phyloP scores from a whole-genome alignment of 495 filamentous ascomycete genomes.

The Podospora pseudocomata region DNA sequence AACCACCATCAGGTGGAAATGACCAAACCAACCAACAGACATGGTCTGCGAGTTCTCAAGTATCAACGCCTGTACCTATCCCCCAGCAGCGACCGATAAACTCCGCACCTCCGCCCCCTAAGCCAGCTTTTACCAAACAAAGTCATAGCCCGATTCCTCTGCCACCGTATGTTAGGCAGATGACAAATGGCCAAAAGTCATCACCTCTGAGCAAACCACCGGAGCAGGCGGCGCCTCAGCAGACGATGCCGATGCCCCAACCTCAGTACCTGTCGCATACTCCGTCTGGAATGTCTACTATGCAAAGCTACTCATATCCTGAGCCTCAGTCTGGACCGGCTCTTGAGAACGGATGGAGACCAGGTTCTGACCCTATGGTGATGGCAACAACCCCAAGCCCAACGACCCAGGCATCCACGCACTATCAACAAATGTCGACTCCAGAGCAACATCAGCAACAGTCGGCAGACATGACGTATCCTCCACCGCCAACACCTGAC shows the following conservation, averaged over 20 bases:
- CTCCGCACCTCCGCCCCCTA: constrained; percentile 2
- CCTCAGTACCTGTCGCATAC: background rate
- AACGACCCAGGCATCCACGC: background rate
- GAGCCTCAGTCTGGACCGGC: background rate
- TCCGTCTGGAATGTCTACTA: background rate
- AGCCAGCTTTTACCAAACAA: constrained; percentile 25
- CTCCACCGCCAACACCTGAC: background rate
- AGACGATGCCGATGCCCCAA: background rate
- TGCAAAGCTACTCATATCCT: background rate
- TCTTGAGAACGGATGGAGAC: background rate
- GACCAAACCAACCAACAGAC: constrained; percentile 19
- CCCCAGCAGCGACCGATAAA: constrained; percentile 2
- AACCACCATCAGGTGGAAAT: background rate
- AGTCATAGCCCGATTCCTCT: constrained; percentile 35
- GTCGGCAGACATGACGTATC: background rate
- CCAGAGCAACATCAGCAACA: background rate
- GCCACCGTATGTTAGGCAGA: constrained; percentile 30
- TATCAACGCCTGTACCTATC: constrained; percentile 5
- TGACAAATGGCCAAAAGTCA: constrained; percentile 8
- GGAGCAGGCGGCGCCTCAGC: constrained; percentile 7
- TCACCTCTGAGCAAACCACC: constrained; percentile 18
- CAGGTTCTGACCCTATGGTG: background rate
- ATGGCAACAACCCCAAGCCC: background rate
- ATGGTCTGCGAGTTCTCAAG: background rate
- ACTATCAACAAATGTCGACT: background rate